phyloP scores from a whole-genome alignment of 345 rosid genomes.

The Dovyalis caffra region DNA sequence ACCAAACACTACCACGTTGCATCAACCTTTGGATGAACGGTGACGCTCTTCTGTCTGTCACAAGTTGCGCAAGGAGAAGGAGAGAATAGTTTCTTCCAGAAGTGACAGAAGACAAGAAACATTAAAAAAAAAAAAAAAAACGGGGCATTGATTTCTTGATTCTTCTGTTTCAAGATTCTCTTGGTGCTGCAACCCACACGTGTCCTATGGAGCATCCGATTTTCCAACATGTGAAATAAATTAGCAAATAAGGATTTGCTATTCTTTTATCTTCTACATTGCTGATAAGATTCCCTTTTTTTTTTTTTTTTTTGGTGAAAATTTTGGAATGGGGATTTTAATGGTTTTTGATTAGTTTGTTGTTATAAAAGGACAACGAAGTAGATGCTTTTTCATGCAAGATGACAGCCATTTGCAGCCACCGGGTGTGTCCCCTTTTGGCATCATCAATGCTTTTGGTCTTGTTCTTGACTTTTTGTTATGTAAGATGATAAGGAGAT shows the following conservation, averaged over 20 bases:
- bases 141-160: neutral
- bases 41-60: slow-evolving; percentile 15
- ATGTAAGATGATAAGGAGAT: neutral
- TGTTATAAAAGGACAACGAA: neutral
- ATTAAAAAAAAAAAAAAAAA: neutral
- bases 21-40: neutral
- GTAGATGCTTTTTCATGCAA: slow-evolving; percentile 29
- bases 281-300: slow-evolving; percentile 32
- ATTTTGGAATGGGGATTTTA: neutral
- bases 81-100: slow-evolving; percentile 17
- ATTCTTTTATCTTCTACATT: neutral
- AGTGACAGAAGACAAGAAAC: neutral
- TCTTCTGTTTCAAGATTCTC: neutral
- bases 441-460: neutral
- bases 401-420: slow-evolving; percentile 20
- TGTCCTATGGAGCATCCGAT: slow-evolving; percentile 5
- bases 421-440: neutral
- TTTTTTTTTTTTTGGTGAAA: neutral
- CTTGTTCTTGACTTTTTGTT: too few species aligned
- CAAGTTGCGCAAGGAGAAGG: neutral
- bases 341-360: slow-evolving; percentile 18
- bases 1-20: slow-evolving; percentile 22
- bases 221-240: slow-evolving; percentile 11
- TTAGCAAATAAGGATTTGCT: neutral
- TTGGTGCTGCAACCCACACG: slow-evolving; percentile 23